Evolutionary conservation across 306 rosid species (phyloP).

Genomic region (Albizia julibrissin): DNA sequence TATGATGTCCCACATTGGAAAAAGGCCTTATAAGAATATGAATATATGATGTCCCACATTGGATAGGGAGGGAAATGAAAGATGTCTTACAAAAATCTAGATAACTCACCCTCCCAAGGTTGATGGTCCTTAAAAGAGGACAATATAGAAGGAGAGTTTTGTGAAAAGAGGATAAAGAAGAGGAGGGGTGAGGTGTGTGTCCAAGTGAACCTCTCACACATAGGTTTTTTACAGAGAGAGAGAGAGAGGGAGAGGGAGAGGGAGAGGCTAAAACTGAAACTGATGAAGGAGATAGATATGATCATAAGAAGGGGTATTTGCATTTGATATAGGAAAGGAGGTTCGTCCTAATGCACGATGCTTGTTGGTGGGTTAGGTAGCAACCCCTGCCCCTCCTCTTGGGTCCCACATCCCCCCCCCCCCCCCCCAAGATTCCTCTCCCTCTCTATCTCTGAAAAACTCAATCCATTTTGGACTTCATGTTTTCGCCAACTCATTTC

Average conservation of each 20-base stretch:
- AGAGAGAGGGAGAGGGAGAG: not conserved
- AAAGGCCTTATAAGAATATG: too few species aligned
- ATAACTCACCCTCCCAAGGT: fast-evolving
- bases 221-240: not conserved
- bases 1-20: too few species aligned
- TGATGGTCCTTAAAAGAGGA: fast-evolving
- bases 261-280: not conserved
- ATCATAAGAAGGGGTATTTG: constrained; percentile 17
- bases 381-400: constrained; percentile 80
- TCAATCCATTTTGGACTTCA: constrained; percentile 35
- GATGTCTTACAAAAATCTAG: too few species aligned
- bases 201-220: constrained; percentile 6
- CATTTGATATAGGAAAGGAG: constrained; percentile 58
- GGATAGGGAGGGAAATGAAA: too few species aligned
- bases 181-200: not conserved
- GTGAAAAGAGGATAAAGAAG: constrained; percentile 39
- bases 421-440: constrained; percentile 65
- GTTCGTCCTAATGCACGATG: constrained; percentile 71
- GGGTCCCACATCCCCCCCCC: constrained; percentile 80
- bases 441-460: not conserved
- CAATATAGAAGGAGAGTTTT: not conserved
- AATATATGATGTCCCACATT: too few species aligned
- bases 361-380: constrained; percentile 94
- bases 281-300: constrained; percentile 34
- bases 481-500: constrained; percentile 47